Evolutionary conservation across 495 filamentous ascomycete species (phyloP).

Genomic region (Xylaria nigripes): DNA sequence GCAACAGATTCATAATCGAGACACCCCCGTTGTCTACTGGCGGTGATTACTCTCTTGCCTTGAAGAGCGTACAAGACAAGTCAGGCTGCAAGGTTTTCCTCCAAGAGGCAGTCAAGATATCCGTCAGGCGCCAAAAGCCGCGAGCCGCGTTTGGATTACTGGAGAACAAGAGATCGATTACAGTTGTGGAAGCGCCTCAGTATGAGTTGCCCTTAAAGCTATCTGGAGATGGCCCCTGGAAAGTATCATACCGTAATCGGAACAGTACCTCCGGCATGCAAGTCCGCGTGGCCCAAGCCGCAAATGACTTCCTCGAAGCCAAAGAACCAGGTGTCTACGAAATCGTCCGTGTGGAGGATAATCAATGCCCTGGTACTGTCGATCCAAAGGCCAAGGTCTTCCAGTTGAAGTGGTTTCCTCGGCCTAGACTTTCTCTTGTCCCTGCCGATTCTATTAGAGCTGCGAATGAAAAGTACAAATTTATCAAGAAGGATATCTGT

Average conservation of each 20-base stretch:
- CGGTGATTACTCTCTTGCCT: conserved; percentile 76
- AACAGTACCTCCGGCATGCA: conserved; percentile 38
- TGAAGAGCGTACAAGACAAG: conserved; percentile 78
- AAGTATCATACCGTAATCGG: conserved; percentile 60
- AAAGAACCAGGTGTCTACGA: conserved; percentile 63
- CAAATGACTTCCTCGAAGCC: conserved; percentile 65
- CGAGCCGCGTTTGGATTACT: conserved; percentile 73
- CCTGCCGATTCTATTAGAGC: conserved; percentile 49
- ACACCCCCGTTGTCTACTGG: conserved; percentile 67
- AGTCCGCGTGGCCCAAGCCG: conserved; percentile 45
- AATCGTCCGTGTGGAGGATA: conserved; percentile 67
- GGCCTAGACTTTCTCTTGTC: conserved; percentile 62
- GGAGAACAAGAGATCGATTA: conserved; percentile 63
- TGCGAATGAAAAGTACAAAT: conserved; percentile 39
- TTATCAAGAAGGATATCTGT: conserved; percentile 71
- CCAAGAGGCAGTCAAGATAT: conserved; percentile 71
- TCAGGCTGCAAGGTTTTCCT: conserved; percentile 76
- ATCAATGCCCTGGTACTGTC: conserved; percentile 69
- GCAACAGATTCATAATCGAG: conserved; percentile 54
- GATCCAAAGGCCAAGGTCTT: conserved; percentile 66
- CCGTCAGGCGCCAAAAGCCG: conserved; percentile 78
- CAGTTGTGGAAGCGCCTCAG: conserved; percentile 63
- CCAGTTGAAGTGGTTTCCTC: conserved; percentile 71
- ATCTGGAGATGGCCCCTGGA: conserved; percentile 77
- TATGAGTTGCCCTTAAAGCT: conserved; percentile 74